A percentile compares a stretch with the other conserved stretches of the same genome.
Evolutionary conservation across 257 asterid species (phyloP).

Genomic region (Salvia hispanica): DNA sequence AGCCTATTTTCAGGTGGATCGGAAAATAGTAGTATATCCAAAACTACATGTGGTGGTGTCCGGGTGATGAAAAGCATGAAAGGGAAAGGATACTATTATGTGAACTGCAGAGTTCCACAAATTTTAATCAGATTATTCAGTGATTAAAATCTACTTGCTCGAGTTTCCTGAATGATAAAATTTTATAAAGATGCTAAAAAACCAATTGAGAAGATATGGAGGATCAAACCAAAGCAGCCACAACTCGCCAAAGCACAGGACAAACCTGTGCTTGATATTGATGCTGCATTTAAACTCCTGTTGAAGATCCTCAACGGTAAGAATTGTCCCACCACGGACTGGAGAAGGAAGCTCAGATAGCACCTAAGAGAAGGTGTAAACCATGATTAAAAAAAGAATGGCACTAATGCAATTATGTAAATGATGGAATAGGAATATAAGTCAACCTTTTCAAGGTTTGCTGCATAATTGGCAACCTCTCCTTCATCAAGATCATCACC

Average conservation of each 20-base stretch:
- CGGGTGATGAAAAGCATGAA: not conserved
- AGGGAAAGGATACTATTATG: not conserved
- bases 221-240: slow-evolving; percentile 3
- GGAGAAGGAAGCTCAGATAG: slow-evolving; percentile 88
- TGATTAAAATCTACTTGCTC: not conserved
- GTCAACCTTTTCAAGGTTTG: slow-evolving; percentile 89
- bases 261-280: slow-evolving; percentile 81
- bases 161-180: slow-evolving; percentile 6
- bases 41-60: not conserved
- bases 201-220: slow-evolving; percentile 3
- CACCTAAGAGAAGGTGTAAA: slow-evolving; percentile 52
- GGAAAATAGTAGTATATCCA: not conserved
- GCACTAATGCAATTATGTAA: not conserved
- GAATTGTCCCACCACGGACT: slow-evolving; percentile 75
- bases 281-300: slow-evolving; percentile 91
- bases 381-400: slow-evolving; percentile 8
- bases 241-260: slow-evolving; percentile 20
- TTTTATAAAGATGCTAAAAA: slow-evolving; percentile 1
- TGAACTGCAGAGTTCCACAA: too few relatives aligned
- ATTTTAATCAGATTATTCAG: not conserved
- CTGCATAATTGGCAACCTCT: slow-evolving; percentile 82
- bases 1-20: slow-evolving; percentile 1
- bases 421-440: slow-evolving; percentile 13
- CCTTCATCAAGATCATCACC: slow-evolving; percentile 95
- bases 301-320: slow-evolving; percentile 92